Percentiles rank a stretch among this genome's conserved stretches.
Conservation (phyloP, 768 basidiomycete species). For the Leccinum truebloodii region DNA sequence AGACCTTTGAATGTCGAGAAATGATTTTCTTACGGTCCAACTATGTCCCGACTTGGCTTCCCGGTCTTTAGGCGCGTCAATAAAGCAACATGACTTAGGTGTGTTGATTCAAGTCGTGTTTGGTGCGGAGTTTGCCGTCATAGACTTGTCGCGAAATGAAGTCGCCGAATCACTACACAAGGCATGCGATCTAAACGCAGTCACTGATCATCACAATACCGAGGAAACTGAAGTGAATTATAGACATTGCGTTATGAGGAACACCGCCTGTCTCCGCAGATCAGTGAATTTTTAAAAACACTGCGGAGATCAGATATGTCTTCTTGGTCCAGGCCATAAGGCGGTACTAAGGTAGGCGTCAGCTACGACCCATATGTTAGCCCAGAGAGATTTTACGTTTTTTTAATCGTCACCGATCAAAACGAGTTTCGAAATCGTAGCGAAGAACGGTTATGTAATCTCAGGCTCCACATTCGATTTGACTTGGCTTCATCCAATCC, state of each 20-base stretch:
- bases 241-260: conserved; percentile 76
- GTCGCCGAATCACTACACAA: conserved; percentile 55
- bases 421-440: conserved; percentile 37
- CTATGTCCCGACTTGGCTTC: conserved; percentile 35
- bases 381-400: conserved; percentile 27
- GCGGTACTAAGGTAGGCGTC: conserved; percentile 57
- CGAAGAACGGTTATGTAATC: conserved; percentile 39
- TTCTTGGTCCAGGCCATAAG: conserved; percentile 62
- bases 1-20: background rate
- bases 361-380: background rate
- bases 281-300: conserved; percentile 70
- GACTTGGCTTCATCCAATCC: conserved; percentile 48
- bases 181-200: conserved; percentile 73
- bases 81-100: conserved; percentile 36
- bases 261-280: conserved; percentile 44
- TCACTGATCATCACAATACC: background rate
- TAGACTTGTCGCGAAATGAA: conserved; percentile 73
- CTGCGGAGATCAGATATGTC: conserved; percentile 62
- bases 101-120: conserved; percentile 8
- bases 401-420: conserved; percentile 43
- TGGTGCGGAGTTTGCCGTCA: conserved; percentile 54
- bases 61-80: conserved; percentile 39
- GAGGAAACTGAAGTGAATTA: background rate
- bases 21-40: conserved; percentile 32
- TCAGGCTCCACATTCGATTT: conserved; percentile 39